Evolutionary conservation across 2,329 filamentous ascomycete genomes (phyloP).

Genomic region (Fusarium humuli): DNA sequence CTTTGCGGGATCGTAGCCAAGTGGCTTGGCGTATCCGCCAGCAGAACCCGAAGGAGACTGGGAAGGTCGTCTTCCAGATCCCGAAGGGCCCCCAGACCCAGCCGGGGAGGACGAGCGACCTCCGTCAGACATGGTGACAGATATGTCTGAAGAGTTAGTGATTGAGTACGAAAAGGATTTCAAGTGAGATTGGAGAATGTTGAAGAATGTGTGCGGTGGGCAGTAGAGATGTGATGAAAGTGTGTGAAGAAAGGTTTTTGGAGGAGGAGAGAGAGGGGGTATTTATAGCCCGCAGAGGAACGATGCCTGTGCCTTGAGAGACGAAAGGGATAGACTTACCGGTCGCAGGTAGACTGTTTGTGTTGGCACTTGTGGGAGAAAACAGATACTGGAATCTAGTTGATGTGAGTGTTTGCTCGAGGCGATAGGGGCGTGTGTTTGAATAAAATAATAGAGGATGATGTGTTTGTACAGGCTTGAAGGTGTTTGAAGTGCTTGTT

Average conservation of each 20-base stretch:
- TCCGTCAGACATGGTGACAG: slow-evolving; percentile 50
- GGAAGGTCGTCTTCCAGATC: slow-evolving; percentile 30
- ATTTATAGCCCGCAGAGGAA: slow-evolving; percentile 3
- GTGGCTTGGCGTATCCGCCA: slow-evolving; percentile 41
- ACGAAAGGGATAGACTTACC: slow-evolving; percentile 20
- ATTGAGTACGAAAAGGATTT: background rate
- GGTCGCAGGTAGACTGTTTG: slow-evolving; percentile 5
- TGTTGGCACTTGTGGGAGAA: background rate
- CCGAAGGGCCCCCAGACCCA: slow-evolving; percentile 30
- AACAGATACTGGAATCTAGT: slow-evolving; percentile 14
- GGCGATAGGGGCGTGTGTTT: background rate
- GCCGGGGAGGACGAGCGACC: slow-evolving; percentile 46
- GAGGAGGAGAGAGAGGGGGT: background rate
- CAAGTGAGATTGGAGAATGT: slow-evolving; percentile 1
- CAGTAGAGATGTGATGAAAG: background rate
- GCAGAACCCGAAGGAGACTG: slow-evolving; percentile 40
- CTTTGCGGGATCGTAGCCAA: slow-evolving; percentile 60
- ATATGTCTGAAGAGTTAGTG: slow-evolving; percentile 12
- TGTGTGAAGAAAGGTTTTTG: background rate
- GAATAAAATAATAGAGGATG: background rate
- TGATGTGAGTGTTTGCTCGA: slow-evolving; percentile 13
- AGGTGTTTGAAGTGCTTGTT: slow-evolving; percentile 10
- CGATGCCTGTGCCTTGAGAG: background rate
- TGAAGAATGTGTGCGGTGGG: background rate
- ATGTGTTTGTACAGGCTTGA: slow-evolving; percentile 2